Base-by-base conservation (phyloP, 495 filamentous ascomycete genomes). In the Astrothelium subdiscretum region DNA sequence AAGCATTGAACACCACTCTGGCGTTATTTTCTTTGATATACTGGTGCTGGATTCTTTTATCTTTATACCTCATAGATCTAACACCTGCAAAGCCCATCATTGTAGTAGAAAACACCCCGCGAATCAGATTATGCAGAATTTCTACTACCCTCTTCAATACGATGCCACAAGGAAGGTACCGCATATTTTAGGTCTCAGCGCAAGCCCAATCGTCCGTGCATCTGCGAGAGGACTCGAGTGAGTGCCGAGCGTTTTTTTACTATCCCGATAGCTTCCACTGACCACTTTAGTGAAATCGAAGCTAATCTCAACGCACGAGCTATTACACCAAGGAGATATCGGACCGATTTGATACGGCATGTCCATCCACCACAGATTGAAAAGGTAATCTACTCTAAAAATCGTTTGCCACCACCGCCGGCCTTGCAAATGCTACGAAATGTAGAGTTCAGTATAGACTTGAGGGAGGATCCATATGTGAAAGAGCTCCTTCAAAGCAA, bases 181-280 rank as follows among this genome's bases (percentile, higher is more conserved):
- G 0, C 74, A 76, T 13, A 91, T 97, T 59, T 75, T 97, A 10
- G 92, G 92, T 4, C 79, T 97, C 2, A 91, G 89, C 22, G 92
- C 92, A 0, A 95, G 89, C 67, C 92, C 92, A 0, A 77, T 92
- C 11, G 82, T 88, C 62, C 80, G 78, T 71, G 76, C 79, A 62
- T 77, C 79, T 31, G 70, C 77, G 5, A 65, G 69, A 0, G 78
- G 77, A 38, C 72, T 92, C 18, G 71, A 76, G 73, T 77, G 68
- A 20, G 54, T 58, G 11, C 8, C 8, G 48, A 15, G 15, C 20
- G 5, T 2, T 27, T 11, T 5, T 20, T 52, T 18, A 29, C 11
- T n/a, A 58, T 60, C 3, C 6, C 20, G 27, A 43, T 35, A 20
- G 3, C 11, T 18, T 15, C 40, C 38, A 62, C 61, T 62, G 63